Conservation (phyloP, 208 protist genomes). For the Naegleria gruberi region DNA sequence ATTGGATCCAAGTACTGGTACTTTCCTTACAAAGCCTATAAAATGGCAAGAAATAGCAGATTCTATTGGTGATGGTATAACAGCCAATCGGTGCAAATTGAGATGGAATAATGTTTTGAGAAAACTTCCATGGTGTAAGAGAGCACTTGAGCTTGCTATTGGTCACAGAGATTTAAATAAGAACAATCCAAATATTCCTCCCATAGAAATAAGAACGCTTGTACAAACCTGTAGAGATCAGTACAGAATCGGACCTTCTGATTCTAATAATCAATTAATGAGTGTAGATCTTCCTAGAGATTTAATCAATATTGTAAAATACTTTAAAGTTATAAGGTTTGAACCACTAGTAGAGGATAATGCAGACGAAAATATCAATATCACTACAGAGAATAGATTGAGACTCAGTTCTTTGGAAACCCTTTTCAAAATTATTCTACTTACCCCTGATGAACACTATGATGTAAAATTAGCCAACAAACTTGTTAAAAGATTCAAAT, state of each 20-base stretch:
- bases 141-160: neutral
- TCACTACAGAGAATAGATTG: neutral
- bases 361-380: neutral
- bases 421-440: constrained; percentile 6
- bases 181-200: neutral
- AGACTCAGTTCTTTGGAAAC: neutral
- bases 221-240: neutral
- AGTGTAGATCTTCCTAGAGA: neutral
- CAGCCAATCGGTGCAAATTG: neutral
- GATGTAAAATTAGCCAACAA: neutral
- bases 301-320: neutral
- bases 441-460: constrained; percentile 6
- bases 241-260: neutral
- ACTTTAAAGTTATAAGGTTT: neutral
- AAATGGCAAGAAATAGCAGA: neutral
- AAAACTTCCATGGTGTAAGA: neutral
- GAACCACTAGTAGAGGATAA: neutral
- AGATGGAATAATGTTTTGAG: neutral
- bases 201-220: neutral
- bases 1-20: neutral
- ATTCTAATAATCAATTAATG: neutral
- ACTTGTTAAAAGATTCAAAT: neutral
- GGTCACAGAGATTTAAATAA: neutral
- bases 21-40: neutral
- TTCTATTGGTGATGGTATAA: neutral